A percentile compares a stretch with the other conserved stretches of the same genome.
phyloP scores from a whole-genome alignment of 345 rosid genomes.

The Crucihimalaya himalaica region DNA sequence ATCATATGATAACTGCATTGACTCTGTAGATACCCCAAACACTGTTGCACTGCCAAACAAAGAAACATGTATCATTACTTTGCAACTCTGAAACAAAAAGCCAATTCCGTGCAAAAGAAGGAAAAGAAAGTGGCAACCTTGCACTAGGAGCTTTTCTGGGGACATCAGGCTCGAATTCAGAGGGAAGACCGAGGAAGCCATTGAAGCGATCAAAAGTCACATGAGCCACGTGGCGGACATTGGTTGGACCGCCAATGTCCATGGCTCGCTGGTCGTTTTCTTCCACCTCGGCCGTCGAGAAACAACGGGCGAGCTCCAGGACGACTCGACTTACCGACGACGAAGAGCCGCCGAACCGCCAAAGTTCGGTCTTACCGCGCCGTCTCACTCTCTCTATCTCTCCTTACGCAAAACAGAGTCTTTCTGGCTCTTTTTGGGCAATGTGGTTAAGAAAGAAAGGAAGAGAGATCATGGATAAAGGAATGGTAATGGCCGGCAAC shows the following conservation, averaged over 20 bases:
- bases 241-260: constrained; percentile 88
- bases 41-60: constrained; percentile 70
- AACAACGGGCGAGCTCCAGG: constrained; percentile 69
- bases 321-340: constrained; percentile 36
- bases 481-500: constrained; percentile 33
- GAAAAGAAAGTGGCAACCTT: constrained; percentile 47
- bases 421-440: not conserved
- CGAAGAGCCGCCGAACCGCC: constrained; percentile 30
- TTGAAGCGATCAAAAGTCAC: constrained; percentile 95
- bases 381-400: constrained; percentile 31
- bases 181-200: constrained; percentile 74
- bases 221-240: constrained; percentile 88
- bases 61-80: not conserved
- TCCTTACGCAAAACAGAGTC: not conserved
- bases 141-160: constrained; percentile 89
- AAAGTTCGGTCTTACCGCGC: constrained; percentile 14
- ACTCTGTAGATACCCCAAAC: constrained; percentile 95
- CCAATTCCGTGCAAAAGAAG: not conserved
- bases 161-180: constrained; percentile 89
- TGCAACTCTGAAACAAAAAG: not conserved
- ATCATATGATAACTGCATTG: constrained; percentile 95
- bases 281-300: constrained; percentile 57
- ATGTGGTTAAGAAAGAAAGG: not conserved
- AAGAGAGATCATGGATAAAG: not conserved
- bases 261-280: constrained; percentile 53